These are phyloP conservation scores for Cnidoscolus chayamansa DNA, from an alignment of 441 rosid genomes.

Conservation along the genomic window DNA sequence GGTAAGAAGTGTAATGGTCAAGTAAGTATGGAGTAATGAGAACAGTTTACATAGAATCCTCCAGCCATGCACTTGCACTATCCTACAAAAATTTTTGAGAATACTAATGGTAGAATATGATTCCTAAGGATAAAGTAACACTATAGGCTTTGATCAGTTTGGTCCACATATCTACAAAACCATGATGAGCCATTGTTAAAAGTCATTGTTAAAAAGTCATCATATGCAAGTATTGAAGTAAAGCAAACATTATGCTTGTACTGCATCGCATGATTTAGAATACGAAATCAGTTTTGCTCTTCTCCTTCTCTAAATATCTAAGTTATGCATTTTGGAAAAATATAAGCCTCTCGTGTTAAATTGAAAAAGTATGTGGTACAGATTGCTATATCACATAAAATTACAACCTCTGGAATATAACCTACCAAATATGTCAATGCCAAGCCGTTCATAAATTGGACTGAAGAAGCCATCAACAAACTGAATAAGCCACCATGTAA, in stretches of 20 bases:
- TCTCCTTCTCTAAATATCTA: background rate
- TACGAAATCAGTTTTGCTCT: background rate
- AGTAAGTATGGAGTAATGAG: background rate
- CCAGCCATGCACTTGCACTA: background rate
- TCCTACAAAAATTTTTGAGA: background rate
- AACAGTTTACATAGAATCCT: background rate
- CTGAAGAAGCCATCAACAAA: conserved; percentile 96
- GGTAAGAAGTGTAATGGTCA: too few relatives aligned
- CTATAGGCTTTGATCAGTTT: background rate
- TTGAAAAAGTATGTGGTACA: background rate
- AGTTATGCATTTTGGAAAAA: background rate
- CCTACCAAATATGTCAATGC: conserved; percentile 83
- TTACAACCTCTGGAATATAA: conserved; percentile 1
- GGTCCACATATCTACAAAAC: background rate
- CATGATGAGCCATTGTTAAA: background rate
- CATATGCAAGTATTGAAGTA: too few relatives aligned
- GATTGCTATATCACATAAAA: background rate
- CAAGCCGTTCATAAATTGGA: conserved; percentile 81
- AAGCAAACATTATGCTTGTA: background rate
- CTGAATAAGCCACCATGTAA: conserved; percentile 98
- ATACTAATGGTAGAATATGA: too few relatives aligned
- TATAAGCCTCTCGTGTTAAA: background rate
- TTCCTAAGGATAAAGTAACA: background rate
- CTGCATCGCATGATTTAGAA: background rate
- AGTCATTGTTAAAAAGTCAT: too few relatives aligned